Conservation (phyloP, 1,284 basidiomycete genomes). For the Leccinum insigne region DNA sequence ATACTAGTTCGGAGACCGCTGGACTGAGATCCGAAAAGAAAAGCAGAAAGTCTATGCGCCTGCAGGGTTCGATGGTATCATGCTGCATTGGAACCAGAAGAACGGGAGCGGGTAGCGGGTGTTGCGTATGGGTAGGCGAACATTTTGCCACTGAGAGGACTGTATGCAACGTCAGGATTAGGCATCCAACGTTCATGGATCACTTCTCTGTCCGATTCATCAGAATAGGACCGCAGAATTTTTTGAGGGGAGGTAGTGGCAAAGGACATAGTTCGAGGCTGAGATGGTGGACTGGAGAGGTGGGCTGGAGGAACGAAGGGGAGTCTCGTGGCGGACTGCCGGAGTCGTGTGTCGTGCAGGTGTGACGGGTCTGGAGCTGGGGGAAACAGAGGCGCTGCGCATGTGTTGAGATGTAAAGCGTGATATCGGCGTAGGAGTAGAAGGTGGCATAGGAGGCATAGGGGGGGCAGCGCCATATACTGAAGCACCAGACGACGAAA, state of each 20-base stretch:
- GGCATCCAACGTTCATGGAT: slow-evolving; percentile 57
- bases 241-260: slow-evolving; percentile 42
- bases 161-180: slow-evolving; percentile 35
- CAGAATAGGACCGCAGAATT: slow-evolving; percentile 49
- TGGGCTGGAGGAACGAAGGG: slow-evolving; percentile 35
- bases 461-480: slow-evolving; percentile 34
- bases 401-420: slow-evolving; percentile 50
- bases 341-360: slow-evolving; percentile 39
- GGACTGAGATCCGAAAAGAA: slow-evolving; percentile 23
- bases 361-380: slow-evolving; percentile 49
- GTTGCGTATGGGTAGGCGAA: slow-evolving; percentile 33
- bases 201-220: slow-evolving; percentile 45
- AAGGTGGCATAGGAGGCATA: slow-evolving; percentile 31
- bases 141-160: slow-evolving; percentile 30
- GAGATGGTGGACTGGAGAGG: slow-evolving; percentile 44
- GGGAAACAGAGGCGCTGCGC: slow-evolving; percentile 43
- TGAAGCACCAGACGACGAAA: slow-evolving; percentile 38
- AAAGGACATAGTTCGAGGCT: slow-evolving; percentile 44
- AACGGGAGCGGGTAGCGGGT: slow-evolving; percentile 31
- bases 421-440: slow-evolving; percentile 41
- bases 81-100: slow-evolving; percentile 36
- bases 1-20: slow-evolving; percentile 31
- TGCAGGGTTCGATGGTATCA: slow-evolving; percentile 21
- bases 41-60: slow-evolving; percentile 24
- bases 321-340: slow-evolving; percentile 37